phyloP scores from a whole-genome alignment of 495 filamentous ascomycete genomes.

The Penicillium taxi region DNA sequence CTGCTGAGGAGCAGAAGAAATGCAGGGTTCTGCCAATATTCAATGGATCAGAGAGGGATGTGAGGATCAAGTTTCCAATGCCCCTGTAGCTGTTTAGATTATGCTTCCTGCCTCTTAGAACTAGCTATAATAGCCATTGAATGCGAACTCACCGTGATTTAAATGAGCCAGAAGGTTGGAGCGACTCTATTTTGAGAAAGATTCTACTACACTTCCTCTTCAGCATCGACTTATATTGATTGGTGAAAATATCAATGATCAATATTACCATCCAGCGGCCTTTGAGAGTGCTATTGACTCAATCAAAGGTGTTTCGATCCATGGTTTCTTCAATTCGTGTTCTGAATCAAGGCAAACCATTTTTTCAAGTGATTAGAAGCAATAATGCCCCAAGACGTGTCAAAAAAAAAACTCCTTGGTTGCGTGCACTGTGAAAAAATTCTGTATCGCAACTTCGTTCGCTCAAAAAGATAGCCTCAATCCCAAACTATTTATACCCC shows the following conservation, averaged over 20 bases:
- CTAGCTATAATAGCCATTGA: not conserved
- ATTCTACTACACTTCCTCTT: conserved; percentile 46
- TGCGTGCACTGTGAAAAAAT: no score
- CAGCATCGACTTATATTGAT: not conserved
- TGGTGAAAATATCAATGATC: not conserved
- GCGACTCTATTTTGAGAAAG: conserved; percentile 83
- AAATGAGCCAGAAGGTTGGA: conserved; percentile 87
- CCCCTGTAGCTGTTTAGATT: conserved; percentile 39
- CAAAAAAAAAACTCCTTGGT: no score
- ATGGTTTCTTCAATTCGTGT: conserved; percentile 41
- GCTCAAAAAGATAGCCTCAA: no score
- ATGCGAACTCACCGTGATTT: conserved; percentile 60
- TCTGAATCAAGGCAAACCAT: no score
- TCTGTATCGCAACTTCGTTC: no score
- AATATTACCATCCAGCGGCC: conserved; percentile 56
- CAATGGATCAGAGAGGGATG: conserved; percentile 31
- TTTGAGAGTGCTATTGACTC: conserved; percentile 58
- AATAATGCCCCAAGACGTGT: no score
- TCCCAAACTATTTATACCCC: no score
- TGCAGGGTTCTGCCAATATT: conserved; percentile 40
- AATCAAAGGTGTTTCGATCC: conserved; percentile 65
- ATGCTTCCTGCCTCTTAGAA: not conserved
- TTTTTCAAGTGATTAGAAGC: no score
- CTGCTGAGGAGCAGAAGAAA: conserved; percentile 80
- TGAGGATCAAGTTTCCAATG: conserved; percentile 67